phyloP scores from a whole-genome alignment of 2,329 filamentous ascomycete genomes.

The Albifimbria verrucaria region DNA sequence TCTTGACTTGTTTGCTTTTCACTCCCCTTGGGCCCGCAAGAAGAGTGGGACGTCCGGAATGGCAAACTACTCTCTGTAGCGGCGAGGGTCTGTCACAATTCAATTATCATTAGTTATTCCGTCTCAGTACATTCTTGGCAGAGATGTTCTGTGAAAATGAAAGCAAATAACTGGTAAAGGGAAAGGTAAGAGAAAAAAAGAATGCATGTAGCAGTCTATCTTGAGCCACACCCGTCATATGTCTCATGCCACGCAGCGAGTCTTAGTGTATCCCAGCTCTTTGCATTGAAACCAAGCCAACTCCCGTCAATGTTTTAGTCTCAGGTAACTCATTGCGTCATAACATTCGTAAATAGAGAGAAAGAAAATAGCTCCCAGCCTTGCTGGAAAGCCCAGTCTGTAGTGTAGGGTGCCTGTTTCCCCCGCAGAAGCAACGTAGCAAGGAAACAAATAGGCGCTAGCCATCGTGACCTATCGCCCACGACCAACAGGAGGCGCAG shows the following conservation, averaged over 20 bases:
- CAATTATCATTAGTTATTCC: slow-evolving; percentile 37
- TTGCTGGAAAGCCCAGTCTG: no score
- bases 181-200: background rate
- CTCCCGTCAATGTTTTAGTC: background rate
- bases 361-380: background rate
- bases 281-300: background rate
- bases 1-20: no score
- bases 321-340: background rate
- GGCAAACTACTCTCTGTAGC: slow-evolving; percentile 20
- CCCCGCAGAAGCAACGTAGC: no score
- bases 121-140: slow-evolving; percentile 17
- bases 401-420: no score
- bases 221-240: background rate
- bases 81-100: slow-evolving; percentile 40
- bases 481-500: slow-evolving; percentile 27
- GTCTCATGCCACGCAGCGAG: background rate
- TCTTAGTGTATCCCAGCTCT: background rate
- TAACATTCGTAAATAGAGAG: background rate
- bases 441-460: background rate
- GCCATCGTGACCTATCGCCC: slow-evolving; percentile 5
- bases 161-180: slow-evolving; percentile 4
- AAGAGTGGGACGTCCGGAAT: background rate
- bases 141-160: background rate
- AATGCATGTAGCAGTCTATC: background rate
- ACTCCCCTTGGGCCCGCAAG: no score